Conservation (phyloP, 371 early-diverging fungal species). For the Haplosporangium sp. region DNA sequence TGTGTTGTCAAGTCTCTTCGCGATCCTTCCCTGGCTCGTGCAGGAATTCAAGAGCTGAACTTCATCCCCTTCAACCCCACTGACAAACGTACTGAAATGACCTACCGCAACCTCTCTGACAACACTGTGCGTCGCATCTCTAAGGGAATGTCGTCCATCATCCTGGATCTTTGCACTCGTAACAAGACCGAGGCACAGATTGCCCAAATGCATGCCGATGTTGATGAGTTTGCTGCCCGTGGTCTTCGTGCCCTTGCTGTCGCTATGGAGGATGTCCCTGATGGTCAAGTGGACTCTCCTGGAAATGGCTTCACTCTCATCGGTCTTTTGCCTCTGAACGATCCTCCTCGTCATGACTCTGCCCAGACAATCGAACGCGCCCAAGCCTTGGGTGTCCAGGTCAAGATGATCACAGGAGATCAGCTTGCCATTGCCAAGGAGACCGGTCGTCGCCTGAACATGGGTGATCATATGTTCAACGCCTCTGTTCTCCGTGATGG, state of each 20-base stretch:
- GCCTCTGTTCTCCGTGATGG: constrained; percentile 80
- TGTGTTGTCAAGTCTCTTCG: constrained; percentile 74
- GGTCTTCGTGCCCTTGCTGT: constrained; percentile 88
- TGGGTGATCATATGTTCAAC: constrained; percentile 80
- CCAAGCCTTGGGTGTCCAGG: constrained; percentile 86
- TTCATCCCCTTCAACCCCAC: constrained; percentile 92
- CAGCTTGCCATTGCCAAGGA: constrained; percentile 92
- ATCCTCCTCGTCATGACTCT: constrained; percentile 88
- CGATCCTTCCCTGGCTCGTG: constrained; percentile 67
- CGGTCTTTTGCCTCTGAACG: constrained; percentile 84
- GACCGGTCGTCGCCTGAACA: constrained; percentile 79
- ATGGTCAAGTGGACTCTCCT: constrained; percentile 60
- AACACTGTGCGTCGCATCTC: constrained; percentile 72
- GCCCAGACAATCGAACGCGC: constrained; percentile 87
- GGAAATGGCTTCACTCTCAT: constrained; percentile 69
- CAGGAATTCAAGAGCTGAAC: constrained; percentile 72
- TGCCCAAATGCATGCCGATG: constrained; percentile 69
- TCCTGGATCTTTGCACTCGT: constrained; percentile 76
- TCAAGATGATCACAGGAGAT: constrained; percentile 97
- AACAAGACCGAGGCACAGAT: constrained; percentile 69
- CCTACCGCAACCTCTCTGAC: constrained; percentile 69
- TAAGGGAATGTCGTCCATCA: constrained; percentile 81
- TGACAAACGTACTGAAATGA: constrained; percentile 88
- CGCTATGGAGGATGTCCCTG: constrained; percentile 73
- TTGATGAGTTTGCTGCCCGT: constrained; percentile 79